These are phyloP conservation scores for Starmerella powellii DNA, from an alignment of 805 yeast genomes.

Conservation along the genomic window DNA sequence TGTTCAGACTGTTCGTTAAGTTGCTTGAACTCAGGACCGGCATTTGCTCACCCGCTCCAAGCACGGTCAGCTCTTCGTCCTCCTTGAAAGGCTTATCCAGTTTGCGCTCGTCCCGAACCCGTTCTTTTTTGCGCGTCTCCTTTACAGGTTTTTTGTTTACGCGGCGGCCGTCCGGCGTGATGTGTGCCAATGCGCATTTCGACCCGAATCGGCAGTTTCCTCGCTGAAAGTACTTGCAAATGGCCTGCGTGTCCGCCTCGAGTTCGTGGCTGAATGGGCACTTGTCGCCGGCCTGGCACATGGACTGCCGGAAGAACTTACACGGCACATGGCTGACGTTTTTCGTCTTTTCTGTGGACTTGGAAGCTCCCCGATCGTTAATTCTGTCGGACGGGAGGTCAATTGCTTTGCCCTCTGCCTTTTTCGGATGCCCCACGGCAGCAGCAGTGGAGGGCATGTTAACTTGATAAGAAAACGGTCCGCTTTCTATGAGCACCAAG, in stretches of 20 bases:
- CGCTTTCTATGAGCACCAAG: too few species aligned
- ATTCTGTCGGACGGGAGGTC: background rate
- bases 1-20: too few species aligned
- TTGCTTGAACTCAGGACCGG: too few species aligned
- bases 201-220: slow-evolving; percentile 95
- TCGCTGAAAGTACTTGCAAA: slow-evolving; percentile 87
- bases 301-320: slow-evolving; percentile 81
- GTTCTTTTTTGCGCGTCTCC: slow-evolving; percentile 9
- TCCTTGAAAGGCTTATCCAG: background rate
- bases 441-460: too few species aligned
- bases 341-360: slow-evolving; percentile 22
- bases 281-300: slow-evolving; percentile 85
- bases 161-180: slow-evolving; percentile 77
- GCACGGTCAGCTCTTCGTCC: too few species aligned
- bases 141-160: slow-evolving; percentile 36
- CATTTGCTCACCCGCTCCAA: too few species aligned
- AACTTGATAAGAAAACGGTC: too few species aligned
- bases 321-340: slow-evolving; percentile 92
- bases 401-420: too few species aligned
- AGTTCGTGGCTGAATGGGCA: slow-evolving; percentile 81
- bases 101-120: slow-evolving; percentile 2
- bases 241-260: slow-evolving; percentile 34
- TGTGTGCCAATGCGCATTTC: slow-evolving; percentile 89
- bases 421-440: too few species aligned
- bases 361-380: background rate